A percentile compares a stretch with the other conserved stretches of the same genome.
Conservation (phyloP, 352 stramenopile genomes). For the Peronospora tabacina region DNA sequence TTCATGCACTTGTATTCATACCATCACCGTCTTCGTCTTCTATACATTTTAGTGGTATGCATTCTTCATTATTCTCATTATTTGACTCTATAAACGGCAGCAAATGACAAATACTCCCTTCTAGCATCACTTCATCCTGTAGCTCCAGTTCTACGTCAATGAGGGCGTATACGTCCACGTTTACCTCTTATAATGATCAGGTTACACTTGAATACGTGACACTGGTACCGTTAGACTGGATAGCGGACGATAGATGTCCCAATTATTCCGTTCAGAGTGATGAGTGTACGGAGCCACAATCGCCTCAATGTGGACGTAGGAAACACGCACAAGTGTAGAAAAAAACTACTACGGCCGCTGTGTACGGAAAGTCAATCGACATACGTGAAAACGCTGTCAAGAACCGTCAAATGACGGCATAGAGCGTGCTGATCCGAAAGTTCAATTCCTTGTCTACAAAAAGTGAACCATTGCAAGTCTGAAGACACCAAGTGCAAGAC, state of each 20-base stretch:
- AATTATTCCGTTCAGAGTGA: conserved; percentile 23
- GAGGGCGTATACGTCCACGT: not conserved
- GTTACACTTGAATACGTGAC: conserved; percentile 22
- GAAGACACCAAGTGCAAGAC: conserved; percentile 26
- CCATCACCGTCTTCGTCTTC: conserved; percentile 1
- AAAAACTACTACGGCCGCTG: conserved; percentile 37
- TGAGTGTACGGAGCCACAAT: conserved; percentile 36
- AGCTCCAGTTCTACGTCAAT: conserved; percentile 1
- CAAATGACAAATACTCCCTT: conserved; percentile 1
- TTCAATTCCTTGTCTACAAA: conserved; percentile 31
- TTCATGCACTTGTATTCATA: too few relatives aligned
- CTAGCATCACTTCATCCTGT: conserved; percentile 4
- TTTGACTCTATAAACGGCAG: not conserved
- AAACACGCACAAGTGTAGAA: conserved; percentile 30
- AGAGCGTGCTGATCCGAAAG: conserved; percentile 24
- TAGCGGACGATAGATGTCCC: conserved; percentile 19
- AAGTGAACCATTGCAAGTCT: conserved; percentile 36
- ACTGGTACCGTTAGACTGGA: conserved; percentile 20
- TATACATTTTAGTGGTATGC: conserved; percentile 2
- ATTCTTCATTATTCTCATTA: not conserved
- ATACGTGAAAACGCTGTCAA: conserved; percentile 18
- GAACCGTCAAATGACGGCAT: conserved; percentile 27
- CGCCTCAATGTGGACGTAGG: conserved; percentile 43
- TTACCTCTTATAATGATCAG: conserved; percentile 9
- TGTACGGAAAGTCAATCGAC: conserved; percentile 23